Conservation (phyloP, 371 early-diverging fungal species). For the Syncephalastrum racemosum region DNA sequence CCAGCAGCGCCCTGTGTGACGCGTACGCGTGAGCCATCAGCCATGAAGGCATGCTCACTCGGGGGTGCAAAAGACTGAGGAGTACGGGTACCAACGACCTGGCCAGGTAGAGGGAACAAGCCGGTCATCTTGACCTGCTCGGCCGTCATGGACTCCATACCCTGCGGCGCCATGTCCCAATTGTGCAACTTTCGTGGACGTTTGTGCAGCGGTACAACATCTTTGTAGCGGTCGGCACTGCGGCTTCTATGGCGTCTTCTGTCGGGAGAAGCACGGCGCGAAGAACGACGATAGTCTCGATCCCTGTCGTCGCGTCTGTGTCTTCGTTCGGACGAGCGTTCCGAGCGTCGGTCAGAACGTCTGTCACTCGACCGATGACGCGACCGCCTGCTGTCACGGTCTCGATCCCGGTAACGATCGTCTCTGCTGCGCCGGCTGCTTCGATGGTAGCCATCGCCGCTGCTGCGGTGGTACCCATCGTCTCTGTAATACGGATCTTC, state of each 20-base stretch:
- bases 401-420: slow-evolving; percentile 31
- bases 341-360: slow-evolving; percentile 36
- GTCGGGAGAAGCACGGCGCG: slow-evolving; percentile 35
- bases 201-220: slow-evolving; percentile 77
- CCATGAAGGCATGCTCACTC: slow-evolving; percentile 41
- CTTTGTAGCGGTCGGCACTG: slow-evolving; percentile 43
- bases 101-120: slow-evolving; percentile 90
- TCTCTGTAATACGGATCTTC: slow-evolving; percentile 19
- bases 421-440: slow-evolving; percentile 42
- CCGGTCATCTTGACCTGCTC: slow-evolving; percentile 91
- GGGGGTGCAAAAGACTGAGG: slow-evolving; percentile 57
- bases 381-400: slow-evolving; percentile 45
- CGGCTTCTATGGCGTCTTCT: slow-evolving; percentile 36
- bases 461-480: slow-evolving; percentile 17
- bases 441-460: slow-evolving; percentile 31
- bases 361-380: slow-evolving; percentile 40
- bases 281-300: slow-evolving; percentile 34
- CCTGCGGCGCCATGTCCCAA: slow-evolving; percentile 95
- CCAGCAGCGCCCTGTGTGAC: slow-evolving; percentile 47
- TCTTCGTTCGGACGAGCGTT: slow-evolving; percentile 34
- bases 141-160: slow-evolving; percentile 89
- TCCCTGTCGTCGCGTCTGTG: slow-evolving; percentile 29
- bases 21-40: slow-evolving; percentile 38
- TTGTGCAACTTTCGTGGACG: slow-evolving; percentile 77
- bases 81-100: slow-evolving; percentile 69